Base-by-base conservation (phyloP, 106 monocot species). In the Platanthera zijinensis region DNA sequence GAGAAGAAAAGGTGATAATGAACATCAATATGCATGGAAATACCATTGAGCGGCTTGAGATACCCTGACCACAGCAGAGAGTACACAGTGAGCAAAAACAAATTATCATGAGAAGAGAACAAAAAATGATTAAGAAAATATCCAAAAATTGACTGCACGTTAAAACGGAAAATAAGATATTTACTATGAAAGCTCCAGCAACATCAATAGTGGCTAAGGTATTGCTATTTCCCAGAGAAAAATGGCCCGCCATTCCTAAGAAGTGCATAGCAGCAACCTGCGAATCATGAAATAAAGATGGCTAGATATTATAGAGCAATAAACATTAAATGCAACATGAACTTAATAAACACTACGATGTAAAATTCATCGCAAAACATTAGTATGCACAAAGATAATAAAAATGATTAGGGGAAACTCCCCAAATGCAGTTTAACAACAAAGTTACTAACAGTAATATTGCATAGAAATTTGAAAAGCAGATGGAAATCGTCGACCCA, bases 171-270 rank as follows among this genome's bases (percentile, higher is more conserved):
- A 63, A 73, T 49, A 69, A 22, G 0, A 19, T 18, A 75, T 10
- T 83, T 90, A 99, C 97, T 59, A 86, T 94, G 77, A 92, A 99
- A 53, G 94, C 97, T 75, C 97, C 97, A 73, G 97, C 97, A 80
- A 99, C 91, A 86, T 99, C 97, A 85, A 99, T 75, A 59, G 91
- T 93, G 52, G 97, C 94, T 46, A 99, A 84, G 67, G 80, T 94
- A 76, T 99, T 99, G 80, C 86, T 99, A 64, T 94, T 99, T 45
- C 97, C 97, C 53, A 99, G 83, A 76, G 87, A 83, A 90, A 91
- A 99, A 85, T 99, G 94, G 56, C 97, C 97, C 30, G 91, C 75
- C 87, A 90, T 86, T 82, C 94, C 97, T 79, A 99, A 69, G 66
- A 94, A 92, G 61, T 92, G 79, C 52, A 92, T 77, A 10, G 97